A percentile compares a stretch with the other conserved stretches of the same genome.
Evolutionary conservation across 129 eudicot species (phyloP).

Genomic region (Flaveria robusta): DNA sequence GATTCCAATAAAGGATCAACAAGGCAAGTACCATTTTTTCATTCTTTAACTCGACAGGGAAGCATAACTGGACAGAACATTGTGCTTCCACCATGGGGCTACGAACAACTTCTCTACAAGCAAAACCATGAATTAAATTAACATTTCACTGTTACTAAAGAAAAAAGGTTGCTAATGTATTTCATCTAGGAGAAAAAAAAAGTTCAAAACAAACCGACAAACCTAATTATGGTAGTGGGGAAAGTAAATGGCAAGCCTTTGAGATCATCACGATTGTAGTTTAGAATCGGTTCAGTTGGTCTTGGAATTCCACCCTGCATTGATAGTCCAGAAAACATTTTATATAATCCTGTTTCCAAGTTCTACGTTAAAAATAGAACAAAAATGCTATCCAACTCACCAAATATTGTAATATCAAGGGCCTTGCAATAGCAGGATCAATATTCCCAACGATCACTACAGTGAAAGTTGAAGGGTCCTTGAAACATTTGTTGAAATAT

Average conservation of each 20-base stretch:
- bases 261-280: conserved; percentile 78
- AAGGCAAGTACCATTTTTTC: conserved; percentile 62
- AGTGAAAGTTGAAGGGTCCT: conserved; percentile 91
- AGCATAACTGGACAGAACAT: conserved; percentile 88
- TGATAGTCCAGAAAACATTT: conserved; percentile 4
- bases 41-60: conserved; percentile 74
- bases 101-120: conserved; percentile 81
- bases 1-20: conserved; percentile 10
- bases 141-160: conserved; percentile 10
- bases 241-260: conserved; percentile 87
- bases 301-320: conserved; percentile 93
- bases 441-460: conserved; percentile 90
- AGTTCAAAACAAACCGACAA: neutral
- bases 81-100: conserved; percentile 99
- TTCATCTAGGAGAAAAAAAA: neutral
- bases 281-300: conserved; percentile 60
- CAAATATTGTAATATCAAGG: conserved; percentile 84
- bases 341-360: conserved; percentile 3
- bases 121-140: conserved; percentile 32
- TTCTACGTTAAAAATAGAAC: conserved; percentile 10
- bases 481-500: conserved; percentile 78
- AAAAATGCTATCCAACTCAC: conserved; percentile 40
- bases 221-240: conserved; percentile 74
- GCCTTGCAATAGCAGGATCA: conserved; percentile 80
- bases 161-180: neutral